Evolutionary conservation across 2,329 filamentous ascomycete genomes (phyloP), one percentile per base, ranked within the genome.

Genomic region (Hypoxylon sp.): DNA sequence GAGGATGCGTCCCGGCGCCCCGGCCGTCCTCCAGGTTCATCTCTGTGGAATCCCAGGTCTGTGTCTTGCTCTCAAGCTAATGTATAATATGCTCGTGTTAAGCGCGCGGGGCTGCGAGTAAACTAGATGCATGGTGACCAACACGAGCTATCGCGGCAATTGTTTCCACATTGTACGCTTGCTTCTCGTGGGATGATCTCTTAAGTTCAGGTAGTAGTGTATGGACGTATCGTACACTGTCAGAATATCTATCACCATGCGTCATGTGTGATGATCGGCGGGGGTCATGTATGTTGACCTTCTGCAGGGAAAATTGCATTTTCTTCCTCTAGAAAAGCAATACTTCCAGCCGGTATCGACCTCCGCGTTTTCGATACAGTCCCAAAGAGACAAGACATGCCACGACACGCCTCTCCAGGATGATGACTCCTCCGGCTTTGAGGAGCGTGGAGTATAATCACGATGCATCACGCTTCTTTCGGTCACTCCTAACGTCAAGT

Each of bases 91-190:
- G 30, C 58, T 22, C 49, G 50, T 36, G 16, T 18, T 63, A 63
- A 49, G 65, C 62, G 57, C 55, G 61, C 36, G 55, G 48, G 54
- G 58, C 52, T 56, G 48, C 44, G 26, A 63, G 46, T 38, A 33
- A 61, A 40, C 45, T 62, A 54, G 33, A 50, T 62, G 40, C 58
- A 44, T 45, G 46, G 32, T 33, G 46, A 26, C 48, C 52, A 56
- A 51, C 46, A 48, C 42, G 42, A 65, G 46, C 38, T 50, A 60
- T 66, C 62, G 52, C 55, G 58, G 62, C 32, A 61, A 60, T 51
- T 38, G 38, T 63, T 49, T 26, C 30, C 46, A 62, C 45, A 55
- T 56, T 33, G 44, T 50, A 46, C 49, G 49, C 42, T 55, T 46
- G 28, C 14, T 51, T 52, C 38, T 33, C 45, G 44, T 49, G n/a